These are phyloP conservation scores for Peronosclerospora sorghi DNA, from an alignment of 352 stramenopile species.

Conservation along the genomic window DNA sequence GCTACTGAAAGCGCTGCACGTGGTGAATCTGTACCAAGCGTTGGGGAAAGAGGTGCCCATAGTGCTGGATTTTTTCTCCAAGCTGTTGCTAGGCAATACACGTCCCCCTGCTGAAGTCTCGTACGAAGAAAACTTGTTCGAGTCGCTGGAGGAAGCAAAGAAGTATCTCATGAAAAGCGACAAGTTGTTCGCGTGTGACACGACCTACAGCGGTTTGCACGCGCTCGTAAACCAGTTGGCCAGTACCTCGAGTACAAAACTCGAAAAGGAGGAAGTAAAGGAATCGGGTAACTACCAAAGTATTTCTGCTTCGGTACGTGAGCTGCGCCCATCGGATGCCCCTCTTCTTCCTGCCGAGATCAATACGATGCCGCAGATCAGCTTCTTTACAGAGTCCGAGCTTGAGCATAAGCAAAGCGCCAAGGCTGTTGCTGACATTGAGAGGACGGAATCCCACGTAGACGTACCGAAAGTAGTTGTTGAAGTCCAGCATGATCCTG, in stretches of 20 bases:
- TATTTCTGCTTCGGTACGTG: constrained; percentile 2
- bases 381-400: constrained; percentile 79
- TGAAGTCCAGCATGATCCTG: constrained; percentile 8
- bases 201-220: constrained; percentile 50
- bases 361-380: constrained; percentile 59
- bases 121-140: constrained; percentile 67
- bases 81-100: constrained; percentile 73
- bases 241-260: constrained; percentile 10
- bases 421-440: neutral
- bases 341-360: constrained; percentile 19
- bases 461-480: constrained; percentile 17
- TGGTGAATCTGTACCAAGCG: constrained; percentile 64
- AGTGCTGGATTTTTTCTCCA: constrained; percentile 77
- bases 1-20: constrained; percentile 67
- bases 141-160: constrained; percentile 68
- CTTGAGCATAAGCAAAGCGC: constrained; percentile 22
- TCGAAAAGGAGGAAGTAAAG: neutral
- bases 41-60: constrained; percentile 67
- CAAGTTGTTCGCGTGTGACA: constrained; percentile 64
- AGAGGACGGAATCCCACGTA: constrained; percentile 1
- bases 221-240: constrained; percentile 47
- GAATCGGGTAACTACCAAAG: constrained; percentile 1
- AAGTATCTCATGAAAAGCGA: constrained; percentile 56
- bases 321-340: constrained; percentile 3
- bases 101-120: constrained; percentile 62